These are phyloP conservation scores for Colletotrichum tropicicola DNA, from an alignment of 2,329 filamentous ascomycete genomes.

Conservation along the genomic window DNA sequence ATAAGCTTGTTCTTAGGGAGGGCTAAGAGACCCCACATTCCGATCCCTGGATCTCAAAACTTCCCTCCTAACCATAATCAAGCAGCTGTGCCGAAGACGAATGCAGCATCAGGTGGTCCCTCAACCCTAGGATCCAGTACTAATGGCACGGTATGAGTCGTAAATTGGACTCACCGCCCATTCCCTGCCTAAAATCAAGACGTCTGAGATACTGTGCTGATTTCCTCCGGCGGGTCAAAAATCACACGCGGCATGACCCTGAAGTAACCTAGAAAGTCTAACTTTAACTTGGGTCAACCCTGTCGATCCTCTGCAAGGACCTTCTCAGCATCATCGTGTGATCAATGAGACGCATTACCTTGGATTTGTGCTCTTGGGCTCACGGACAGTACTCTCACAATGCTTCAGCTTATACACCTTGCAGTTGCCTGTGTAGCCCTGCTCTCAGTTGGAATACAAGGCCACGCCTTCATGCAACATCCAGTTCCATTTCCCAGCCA, in stretches of 20 bases:
- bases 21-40: not conserved
- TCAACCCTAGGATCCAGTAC: not conserved
- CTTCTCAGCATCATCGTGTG: too few species aligned
- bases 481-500: slow-evolving; percentile 4
- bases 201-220: not conserved
- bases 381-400: too few species aligned
- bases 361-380: not conserved
- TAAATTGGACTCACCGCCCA: not conserved
- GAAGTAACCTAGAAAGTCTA: not conserved
- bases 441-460: not conserved
- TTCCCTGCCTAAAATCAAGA: not conserved
- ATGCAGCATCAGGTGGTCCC: not conserved
- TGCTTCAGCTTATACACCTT: not conserved
- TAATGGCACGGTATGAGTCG: not conserved
- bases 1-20: too few species aligned
- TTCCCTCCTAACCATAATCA: not conserved
- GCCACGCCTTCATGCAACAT: not conserved
- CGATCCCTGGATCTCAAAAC: not conserved
- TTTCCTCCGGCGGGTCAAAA: not conserved
- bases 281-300: too few species aligned
- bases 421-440: not conserved
- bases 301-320: too few species aligned
- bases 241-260: not conserved
- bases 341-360: too few species aligned
- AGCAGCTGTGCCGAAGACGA: not conserved